Evolutionary conservation across 352 stramenopile genomes (phyloP), one percentile per base, ranked within the genome.

Genomic region (Phytophthora multivora): DNA sequence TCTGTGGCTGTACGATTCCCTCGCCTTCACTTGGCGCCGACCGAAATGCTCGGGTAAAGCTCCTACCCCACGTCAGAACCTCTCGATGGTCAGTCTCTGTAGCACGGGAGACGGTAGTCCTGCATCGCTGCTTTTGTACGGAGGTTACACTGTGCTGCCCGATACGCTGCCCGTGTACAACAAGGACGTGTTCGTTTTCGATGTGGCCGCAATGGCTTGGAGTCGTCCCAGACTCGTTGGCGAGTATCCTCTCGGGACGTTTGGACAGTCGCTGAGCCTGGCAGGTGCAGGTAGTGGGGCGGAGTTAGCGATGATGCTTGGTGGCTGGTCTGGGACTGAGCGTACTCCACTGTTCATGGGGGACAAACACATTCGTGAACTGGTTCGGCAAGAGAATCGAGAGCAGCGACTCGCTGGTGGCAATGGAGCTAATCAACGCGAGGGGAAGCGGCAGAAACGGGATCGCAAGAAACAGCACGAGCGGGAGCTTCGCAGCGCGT

Each of bases 281-380:
- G 40, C 53, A 3, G 53, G 59, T 0, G 55, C 47, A 45, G 41
- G 47, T 2, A 66, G 58, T 59, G 68, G 67, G n/a, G 71, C 77
- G 43, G 74, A 89, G 21, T 30, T 91, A 21, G 80, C 66, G n/a
- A 77, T 91, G 35, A 58, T 90, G 35, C 63, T 93, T 21, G 83
- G 85, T 9, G 85, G 85, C 10, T 93, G 85, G 85, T 90, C 80
- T 0, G 85, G 85, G 33, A 91, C 83, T 8, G 85, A 91, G 66
- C 75, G 82, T 15, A 84, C 79, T 25, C 74, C 79, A n/a, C 67
- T 93, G 21, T 91, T 79, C 60, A 90, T 91, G 75, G 85, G 85
- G 36, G 85, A 93, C 71, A 88, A 83, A 50, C 71, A 83, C 16
- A 64, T 93, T 28, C 73, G 75, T 5, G 75, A 88, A 23, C 67